phyloP scores from a whole-genome alignment of 108 stramenopile species.

The Fragilaria crotonensis region DNA sequence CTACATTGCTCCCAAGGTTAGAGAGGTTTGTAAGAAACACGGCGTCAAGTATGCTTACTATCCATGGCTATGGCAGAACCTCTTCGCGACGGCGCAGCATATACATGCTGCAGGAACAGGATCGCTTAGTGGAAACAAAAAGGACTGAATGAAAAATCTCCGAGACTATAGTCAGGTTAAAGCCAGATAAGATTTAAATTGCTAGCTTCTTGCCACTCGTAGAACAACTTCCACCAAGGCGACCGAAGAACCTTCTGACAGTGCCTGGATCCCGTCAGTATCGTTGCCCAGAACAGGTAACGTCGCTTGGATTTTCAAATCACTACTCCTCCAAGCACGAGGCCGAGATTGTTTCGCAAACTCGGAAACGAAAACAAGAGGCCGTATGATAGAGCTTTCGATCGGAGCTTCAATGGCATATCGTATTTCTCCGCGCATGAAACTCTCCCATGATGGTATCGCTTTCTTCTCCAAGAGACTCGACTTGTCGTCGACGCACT shows the following conservation, averaged over 20 bases:
- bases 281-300: slow-evolving; percentile 51
- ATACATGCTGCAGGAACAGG: slow-evolving; percentile 77
- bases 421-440: slow-evolving; percentile 60
- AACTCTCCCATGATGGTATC: slow-evolving; percentile 43
- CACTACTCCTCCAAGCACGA: slow-evolving; percentile 67
- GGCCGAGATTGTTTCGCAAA: slow-evolving; percentile 64
- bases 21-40: slow-evolving; percentile 87
- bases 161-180: too few relatives aligned
- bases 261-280: neutral
- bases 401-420: slow-evolving; percentile 52
- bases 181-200: too few relatives aligned
- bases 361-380: slow-evolving; percentile 37
- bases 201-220: too few relatives aligned
- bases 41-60: slow-evolving; percentile 87
- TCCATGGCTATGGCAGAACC: slow-evolving; percentile 76
- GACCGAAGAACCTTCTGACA: neutral
- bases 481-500: slow-evolving; percentile 4
- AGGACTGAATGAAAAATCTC: too few relatives aligned
- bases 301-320: slow-evolving; percentile 65
- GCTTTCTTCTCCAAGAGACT: slow-evolving; percentile 44
- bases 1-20: slow-evolving; percentile 93
- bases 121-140: neutral
- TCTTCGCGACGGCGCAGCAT: slow-evolving; percentile 70
- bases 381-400: slow-evolving; percentile 10
- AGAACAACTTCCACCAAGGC: neutral